Evolutionary conservation across 208 protist species (phyloP).

Genomic region (Phytomonas serpens): DNA sequence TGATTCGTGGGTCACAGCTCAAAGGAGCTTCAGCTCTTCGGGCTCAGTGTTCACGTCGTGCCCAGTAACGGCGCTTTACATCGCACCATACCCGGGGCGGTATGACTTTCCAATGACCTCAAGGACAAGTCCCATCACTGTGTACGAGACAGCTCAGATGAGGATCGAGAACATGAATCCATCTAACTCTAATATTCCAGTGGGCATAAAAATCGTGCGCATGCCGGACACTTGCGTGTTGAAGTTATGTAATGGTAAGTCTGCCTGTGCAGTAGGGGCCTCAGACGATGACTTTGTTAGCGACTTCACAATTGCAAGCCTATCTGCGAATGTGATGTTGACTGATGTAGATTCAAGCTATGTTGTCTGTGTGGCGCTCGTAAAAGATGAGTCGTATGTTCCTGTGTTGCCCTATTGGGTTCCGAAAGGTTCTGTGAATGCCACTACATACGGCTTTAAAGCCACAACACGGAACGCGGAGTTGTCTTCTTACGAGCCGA

Average conservation of each 20-base stretch:
- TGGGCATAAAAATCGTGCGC: slow-evolving; percentile 50
- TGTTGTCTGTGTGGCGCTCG: slow-evolving; percentile 51
- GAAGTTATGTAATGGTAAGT: slow-evolving; percentile 32
- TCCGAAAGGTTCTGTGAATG: slow-evolving; percentile 16
- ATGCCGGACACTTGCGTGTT: slow-evolving; percentile 39
- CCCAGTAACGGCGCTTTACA: slow-evolving; percentile 40
- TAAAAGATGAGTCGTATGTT: slow-evolving; percentile 34
- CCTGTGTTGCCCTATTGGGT: slow-evolving; percentile 35
- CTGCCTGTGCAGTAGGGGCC: slow-evolving; percentile 40
- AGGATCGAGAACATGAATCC: not conserved
- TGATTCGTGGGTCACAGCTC: slow-evolving; percentile 28
- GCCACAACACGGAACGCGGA: slow-evolving; percentile 25
- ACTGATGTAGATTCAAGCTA: slow-evolving; percentile 24
- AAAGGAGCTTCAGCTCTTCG: slow-evolving; percentile 7
- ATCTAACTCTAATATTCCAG: not conserved
- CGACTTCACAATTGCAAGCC: slow-evolving; percentile 15
- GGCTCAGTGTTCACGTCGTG: slow-evolving; percentile 25
- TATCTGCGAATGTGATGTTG: slow-evolving; percentile 20
- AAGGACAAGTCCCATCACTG: slow-evolving; percentile 5
- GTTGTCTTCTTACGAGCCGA: slow-evolving; percentile 23
- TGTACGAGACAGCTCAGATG: slow-evolving; percentile 2
- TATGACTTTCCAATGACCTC: slow-evolving; percentile 30
- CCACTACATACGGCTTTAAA: slow-evolving; percentile 41
- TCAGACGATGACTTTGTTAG: slow-evolving; percentile 40
- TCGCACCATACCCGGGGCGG: slow-evolving; percentile 46